Evolutionary conservation across 352 stramenopile genomes (phyloP), one percentile per base, ranked within the genome.

Genomic region (Pythium inflatum): DNA sequence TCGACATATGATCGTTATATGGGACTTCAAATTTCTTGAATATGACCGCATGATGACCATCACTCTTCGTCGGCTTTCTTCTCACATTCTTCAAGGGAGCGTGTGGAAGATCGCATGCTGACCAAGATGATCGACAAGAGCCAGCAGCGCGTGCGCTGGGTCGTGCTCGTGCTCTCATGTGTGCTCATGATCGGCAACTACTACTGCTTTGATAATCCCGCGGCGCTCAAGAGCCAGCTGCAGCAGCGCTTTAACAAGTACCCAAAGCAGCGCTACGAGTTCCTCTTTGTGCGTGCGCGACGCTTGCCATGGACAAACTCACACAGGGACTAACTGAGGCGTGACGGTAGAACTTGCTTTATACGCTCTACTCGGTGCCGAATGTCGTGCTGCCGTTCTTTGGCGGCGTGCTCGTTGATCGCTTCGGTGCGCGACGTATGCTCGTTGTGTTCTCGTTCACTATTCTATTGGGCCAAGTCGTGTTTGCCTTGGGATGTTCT

Each of bases 381-480:
- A 98, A 98, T 69, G 94, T 98, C 33, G 62, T 98, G 30, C 66
- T 98, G 50, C 95, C 95, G 20, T 97, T 98, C 70, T 96, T 98
- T 55, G 95, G 95, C 27, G 95, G 94, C 25, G 87, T 95, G 31
- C 78, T 98, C 28, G 90, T 98, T 14, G 92, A 98, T 70, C 81
- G 85, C 48, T 93, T 95, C 36, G 94, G 94, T 31, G 86, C 91
- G 22, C 83, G 91, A 7, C 66, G 87, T 41, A 97, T 92, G 78
- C 76, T 97, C 49, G 73, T 97, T 13, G 62, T 92, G 27, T 98
- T 98, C 72, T 93, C 88, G 8, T 79, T 78, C 8, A 73, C 87
- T 24, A 95, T 97, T 60, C 76, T 96, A 13, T 53, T 81, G 14
- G 93, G 94, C 1, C 90, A 98, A 66, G 58, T 96, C 41, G 76